Evolutionary conservation across 2,329 filamentous ascomycete species (phyloP), one percentile per base, ranked within the genome.

Genomic region (Xylariaceae sp.): DNA sequence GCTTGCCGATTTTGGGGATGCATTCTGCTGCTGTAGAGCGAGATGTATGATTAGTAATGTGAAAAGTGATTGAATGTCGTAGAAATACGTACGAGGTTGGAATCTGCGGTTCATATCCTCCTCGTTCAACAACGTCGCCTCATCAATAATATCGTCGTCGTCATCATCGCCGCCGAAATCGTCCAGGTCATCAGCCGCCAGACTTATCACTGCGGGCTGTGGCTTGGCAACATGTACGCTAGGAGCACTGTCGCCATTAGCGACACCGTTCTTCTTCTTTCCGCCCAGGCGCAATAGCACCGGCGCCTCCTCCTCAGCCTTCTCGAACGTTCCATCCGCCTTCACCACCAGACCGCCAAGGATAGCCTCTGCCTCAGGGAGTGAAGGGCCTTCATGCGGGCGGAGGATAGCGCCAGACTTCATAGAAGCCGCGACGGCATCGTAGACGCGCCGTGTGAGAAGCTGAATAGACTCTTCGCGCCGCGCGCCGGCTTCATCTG

Each of bases 111-210:
- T 85, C 67, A 94, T 80, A 71, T 99, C 93, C 62, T 91, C 90
- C 69, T 92, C 92, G 2, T 88, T 90, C 67, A 99, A 79, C 37
- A 99, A 79, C 8, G 86, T 87, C 69, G 97, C 88, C 74, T 97
- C 94, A 71, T 97, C 92, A 66, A 99, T 94, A 56, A 96, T 76
- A 57, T 95, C 92, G 64, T 95, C 91, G 67, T 92, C 91, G 67
- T 92, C 82, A 67, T 91, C 88, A 51, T 42, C 37, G 8, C 11
- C 37, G 37, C 82, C 80, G 58, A 87, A 78, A 64, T 90, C 86
- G 65, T 88, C 84, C 64, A 80, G 81, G 62, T 87, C 82, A 68
- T 88, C 86, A 44, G 89, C 82, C 65, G 45, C 56, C 30, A 60
- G 44, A 13, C 88, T 88, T 39, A 86, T 87, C 10, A 90, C 84